Evolutionary conservation across 192 early-diverging fungal species (phyloP).

Genomic region (Bifiguratus adelaidae): DNA sequence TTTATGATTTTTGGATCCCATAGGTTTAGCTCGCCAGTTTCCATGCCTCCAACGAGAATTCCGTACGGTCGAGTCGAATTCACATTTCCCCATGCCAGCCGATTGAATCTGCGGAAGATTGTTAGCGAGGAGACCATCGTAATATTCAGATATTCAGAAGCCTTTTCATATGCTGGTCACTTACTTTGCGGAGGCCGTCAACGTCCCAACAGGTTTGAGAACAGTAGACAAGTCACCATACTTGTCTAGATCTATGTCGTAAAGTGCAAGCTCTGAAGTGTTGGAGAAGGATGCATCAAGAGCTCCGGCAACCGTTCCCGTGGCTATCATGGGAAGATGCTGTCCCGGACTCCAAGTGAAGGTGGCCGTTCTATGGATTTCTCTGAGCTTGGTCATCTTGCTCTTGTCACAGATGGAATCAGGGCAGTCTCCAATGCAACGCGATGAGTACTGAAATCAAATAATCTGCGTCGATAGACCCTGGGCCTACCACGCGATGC

Average conservation of each 20-base stretch:
- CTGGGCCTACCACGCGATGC: too few species aligned
- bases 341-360: slow-evolving; percentile 82
- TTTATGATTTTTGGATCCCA: slow-evolving; percentile 78
- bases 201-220: slow-evolving; percentile 37
- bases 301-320: slow-evolving; percentile 91
- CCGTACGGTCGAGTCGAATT: slow-evolving; percentile 45
- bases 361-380: slow-evolving; percentile 73
- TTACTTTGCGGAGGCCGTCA: slow-evolving; percentile 53
- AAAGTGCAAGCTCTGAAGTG: slow-evolving; percentile 81
- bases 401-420: too few species aligned
- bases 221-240: slow-evolving; percentile 20
- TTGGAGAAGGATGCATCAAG: slow-evolving; percentile 93
- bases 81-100: slow-evolving; percentile 69
- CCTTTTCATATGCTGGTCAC: too few species aligned
- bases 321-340: slow-evolving; percentile 66
- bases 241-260: slow-evolving; percentile 50
- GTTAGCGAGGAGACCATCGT: neutral
- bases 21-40: slow-evolving; percentile 83
- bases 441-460: too few species aligned
- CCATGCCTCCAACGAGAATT: slow-evolving; percentile 87
- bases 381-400: slow-evolving; percentile 34
- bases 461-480: too few species aligned
- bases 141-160: neutral
- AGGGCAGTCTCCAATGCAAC: too few species aligned
- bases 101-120: slow-evolving; percentile 61